Evolutionary conservation across 2,329 filamentous ascomycete species (phyloP).

Genomic region (Aspergillus luchuensis): DNA sequence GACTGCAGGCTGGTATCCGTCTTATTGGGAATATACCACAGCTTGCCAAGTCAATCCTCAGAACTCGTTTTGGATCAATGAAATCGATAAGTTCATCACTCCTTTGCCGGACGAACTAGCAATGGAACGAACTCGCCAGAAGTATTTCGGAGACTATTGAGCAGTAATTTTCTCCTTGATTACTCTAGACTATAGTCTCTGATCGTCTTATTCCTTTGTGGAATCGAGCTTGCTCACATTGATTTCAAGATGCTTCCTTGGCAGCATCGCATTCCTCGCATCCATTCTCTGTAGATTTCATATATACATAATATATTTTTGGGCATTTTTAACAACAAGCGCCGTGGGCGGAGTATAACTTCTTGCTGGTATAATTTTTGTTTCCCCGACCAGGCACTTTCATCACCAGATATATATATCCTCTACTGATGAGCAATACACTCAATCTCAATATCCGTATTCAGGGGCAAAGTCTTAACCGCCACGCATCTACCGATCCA

Average conservation of each 20-base stretch:
- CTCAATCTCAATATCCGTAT: constrained; percentile 87
- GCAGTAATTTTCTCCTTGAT: not conserved
- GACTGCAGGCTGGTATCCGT: constrained; percentile 36
- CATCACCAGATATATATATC: not conserved
- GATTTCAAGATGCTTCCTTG: no score
- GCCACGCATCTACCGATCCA: constrained; percentile 65
- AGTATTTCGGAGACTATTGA: constrained; percentile 38
- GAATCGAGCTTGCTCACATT: no score
- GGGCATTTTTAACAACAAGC: no score
- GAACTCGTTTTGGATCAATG: constrained; percentile 42
- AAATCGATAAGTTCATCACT: constrained; percentile 46
- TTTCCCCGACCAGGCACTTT: not conserved
- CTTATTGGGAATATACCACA: constrained; percentile 38
- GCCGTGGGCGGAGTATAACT: no score
- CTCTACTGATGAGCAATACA: constrained; percentile 56
- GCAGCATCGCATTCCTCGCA: no score
- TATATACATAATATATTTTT: no score
- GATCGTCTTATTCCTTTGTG: no score
- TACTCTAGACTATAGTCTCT: no score
- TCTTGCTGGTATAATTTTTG: not conserved
- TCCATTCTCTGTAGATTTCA: no score
- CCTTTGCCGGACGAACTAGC: constrained; percentile 40
- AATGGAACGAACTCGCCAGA: constrained; percentile 45
- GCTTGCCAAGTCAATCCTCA: constrained; percentile 46
- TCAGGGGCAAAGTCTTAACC: constrained; percentile 84